Evolutionary conservation across 495 filamentous ascomycete species (phyloP).

Genomic region (Copromyces sp.): DNA sequence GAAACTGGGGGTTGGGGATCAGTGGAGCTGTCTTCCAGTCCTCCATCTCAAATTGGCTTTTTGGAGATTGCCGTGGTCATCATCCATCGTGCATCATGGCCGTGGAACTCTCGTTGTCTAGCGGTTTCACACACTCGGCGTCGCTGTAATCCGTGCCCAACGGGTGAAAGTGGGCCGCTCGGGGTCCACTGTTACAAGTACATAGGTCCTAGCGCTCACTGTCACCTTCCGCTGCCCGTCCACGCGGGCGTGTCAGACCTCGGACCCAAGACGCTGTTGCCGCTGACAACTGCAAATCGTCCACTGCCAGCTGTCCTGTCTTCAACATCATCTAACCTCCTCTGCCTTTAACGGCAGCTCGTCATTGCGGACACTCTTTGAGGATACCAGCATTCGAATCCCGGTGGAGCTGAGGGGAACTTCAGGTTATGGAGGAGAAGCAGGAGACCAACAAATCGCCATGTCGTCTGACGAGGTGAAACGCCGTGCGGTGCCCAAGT

Average conservation of each 20-base stretch:
- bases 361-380: neutral
- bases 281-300: neutral
- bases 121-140: neutral
- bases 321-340: neutral
- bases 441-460: neutral
- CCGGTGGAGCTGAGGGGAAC: neutral
- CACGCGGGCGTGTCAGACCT: neutral
- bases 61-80: neutral
- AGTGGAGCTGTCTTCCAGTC: neutral
- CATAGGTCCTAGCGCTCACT: neutral
- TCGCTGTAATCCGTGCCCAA: neutral
- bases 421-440: neutral
- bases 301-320: neutral
- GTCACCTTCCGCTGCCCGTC: neutral
- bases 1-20: neutral
- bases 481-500: conserved; percentile 46
- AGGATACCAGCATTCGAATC: neutral
- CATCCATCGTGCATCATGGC: neutral
- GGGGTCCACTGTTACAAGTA: neutral
- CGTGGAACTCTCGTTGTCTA: neutral
- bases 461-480: conserved; percentile 26
- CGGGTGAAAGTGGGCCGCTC: neutral
- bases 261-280: neutral
- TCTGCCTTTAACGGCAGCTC: neutral
- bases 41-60: neutral